These are phyloP conservation scores for Blumeriella jaapii DNA, from an alignment of 2,329 filamentous ascomycete species.

Conservation along the genomic window DNA sequence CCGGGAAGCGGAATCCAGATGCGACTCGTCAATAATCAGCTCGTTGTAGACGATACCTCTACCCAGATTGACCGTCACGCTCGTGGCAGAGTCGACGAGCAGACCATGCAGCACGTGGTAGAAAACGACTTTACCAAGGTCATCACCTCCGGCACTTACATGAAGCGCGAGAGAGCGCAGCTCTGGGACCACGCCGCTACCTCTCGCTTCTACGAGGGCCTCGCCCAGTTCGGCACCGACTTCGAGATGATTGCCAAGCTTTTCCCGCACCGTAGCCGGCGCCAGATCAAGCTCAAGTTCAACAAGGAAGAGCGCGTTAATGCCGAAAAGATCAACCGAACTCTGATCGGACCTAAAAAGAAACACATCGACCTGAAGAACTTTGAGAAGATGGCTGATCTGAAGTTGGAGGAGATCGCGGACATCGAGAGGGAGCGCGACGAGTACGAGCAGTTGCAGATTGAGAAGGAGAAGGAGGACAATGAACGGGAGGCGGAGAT, in stretches of 20 bases:
- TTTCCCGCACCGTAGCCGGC: conserved; percentile 60
- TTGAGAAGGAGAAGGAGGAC: conserved; percentile 33
- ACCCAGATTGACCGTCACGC: conserved; percentile 59
- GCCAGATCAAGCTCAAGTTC: conserved; percentile 73
- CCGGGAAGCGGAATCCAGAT: conserved; percentile 13
- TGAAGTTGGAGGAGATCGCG: conserved; percentile 43
- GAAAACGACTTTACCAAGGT: conserved; percentile 69
- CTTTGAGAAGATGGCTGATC: conserved; percentile 42
- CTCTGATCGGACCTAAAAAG: conserved; percentile 48
- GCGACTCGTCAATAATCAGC: conserved; percentile 40
- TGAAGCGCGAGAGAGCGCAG: conserved; percentile 51
- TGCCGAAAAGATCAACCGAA: conserved; percentile 50
- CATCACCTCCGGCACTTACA: conserved; percentile 58
- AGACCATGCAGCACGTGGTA: conserved; percentile 47
- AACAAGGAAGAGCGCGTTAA: conserved; percentile 64
- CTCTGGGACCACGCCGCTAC: conserved; percentile 63
- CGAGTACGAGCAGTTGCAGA: conserved; percentile 33
- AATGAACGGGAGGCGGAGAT: conserved; percentile 31
- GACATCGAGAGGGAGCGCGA: conserved; percentile 43
- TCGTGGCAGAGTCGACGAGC: conserved; percentile 41
- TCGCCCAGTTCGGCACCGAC: conserved; percentile 70
- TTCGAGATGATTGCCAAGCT: conserved; percentile 70
- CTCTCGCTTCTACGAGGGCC: conserved; percentile 62
- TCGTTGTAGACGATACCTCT: conserved; percentile 58
- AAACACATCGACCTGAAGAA: conserved; percentile 46